Base-by-base conservation (phyloP, 345 rosid species). In the Microthlaspi erraticum region DNA sequence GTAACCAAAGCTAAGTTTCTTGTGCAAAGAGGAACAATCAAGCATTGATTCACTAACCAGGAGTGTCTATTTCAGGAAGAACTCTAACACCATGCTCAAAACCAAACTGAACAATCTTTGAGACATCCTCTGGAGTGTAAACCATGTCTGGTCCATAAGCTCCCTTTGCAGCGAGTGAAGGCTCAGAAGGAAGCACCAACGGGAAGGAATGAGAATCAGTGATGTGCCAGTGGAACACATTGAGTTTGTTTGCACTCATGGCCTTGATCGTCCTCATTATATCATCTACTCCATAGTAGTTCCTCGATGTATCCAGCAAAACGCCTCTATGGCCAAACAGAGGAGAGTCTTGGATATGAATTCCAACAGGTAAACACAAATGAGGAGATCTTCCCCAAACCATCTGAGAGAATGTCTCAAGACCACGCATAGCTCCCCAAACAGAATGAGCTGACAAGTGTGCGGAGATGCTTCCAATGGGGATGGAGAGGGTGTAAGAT, bases 181-280 rank as follows among this genome's bases (percentile, higher is more conserved):
- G 96, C 78, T 88, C 96, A 9, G 88, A 90, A 10, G 93, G 96
- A 60, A 93, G 60, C 63, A 88, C 60, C 49, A 93, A 29, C 0
- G 98, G 98, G 52, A 93, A 93, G 5, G 97, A 90, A 0, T 93
- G 97, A 0, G 98, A 88, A 64, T 87, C 98, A 0, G 89, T 87
- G 8, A 93, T 80, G 34, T 93, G 98, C 98, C 97, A 90, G 23
- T 93, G 98, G 36, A 93, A 93, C 72, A 88, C 97, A 74, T 88
- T 93, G 56, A 90, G 81, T 76, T 93, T 93, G 72, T 93, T 93
- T 7, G 76, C 77, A 73, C 96, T 83, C 93, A 87, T 90, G 10
- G 88, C 89, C 9, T 18, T 60, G 9, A 93, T 86, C 0, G 92
- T 86, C 81, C 93, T 82, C 60, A 78, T 13, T 48, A 93, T 83